These are phyloP conservation scores for Mycena pura DNA, from an alignment of 768 basidiomycete genomes.

Conservation along the genomic window DNA sequence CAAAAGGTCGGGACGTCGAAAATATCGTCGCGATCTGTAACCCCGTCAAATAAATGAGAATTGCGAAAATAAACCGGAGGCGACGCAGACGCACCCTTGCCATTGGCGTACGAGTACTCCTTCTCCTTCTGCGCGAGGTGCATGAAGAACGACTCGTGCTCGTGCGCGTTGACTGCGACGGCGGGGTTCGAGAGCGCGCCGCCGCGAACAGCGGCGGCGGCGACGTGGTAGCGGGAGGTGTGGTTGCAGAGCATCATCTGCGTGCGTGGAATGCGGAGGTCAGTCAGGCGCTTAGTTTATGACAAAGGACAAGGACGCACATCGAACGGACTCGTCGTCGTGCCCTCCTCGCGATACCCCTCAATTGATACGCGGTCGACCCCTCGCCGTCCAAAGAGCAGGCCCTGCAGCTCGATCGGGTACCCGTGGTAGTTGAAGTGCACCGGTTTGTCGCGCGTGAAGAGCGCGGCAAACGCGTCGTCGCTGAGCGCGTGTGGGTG, in stretches of 20 bases:
- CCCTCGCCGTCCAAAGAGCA: constrained; percentile 63
- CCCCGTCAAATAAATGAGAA: not conserved
- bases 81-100: constrained; percentile 55
- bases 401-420: constrained; percentile 72
- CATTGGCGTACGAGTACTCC: constrained; percentile 65
- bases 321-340: constrained; percentile 85
- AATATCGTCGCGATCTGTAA: constrained; percentile 50
- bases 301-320: constrained; percentile 41
- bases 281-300: constrained; percentile 4
- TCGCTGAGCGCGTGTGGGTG: constrained; percentile 79
- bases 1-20: constrained; percentile 57
- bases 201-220: constrained; percentile 63
- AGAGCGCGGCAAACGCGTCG: constrained; percentile 70
- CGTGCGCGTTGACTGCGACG: constrained; percentile 65
- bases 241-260: constrained; percentile 80
- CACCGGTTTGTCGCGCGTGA: constrained; percentile 72
- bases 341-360: constrained; percentile 77
- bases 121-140: constrained; percentile 68
- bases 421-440: constrained; percentile 89
- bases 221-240: constrained; percentile 72
- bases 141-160: constrained; percentile 59
- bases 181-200: constrained; percentile 58
- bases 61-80: too few relatives aligned
- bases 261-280: not conserved
- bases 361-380: constrained; percentile 59